Evolutionary conservation across 2,329 filamentous ascomycete genomes (phyloP), one percentile per base, ranked within the genome.

Genomic region (Herpomyces periplanetae): DNA sequence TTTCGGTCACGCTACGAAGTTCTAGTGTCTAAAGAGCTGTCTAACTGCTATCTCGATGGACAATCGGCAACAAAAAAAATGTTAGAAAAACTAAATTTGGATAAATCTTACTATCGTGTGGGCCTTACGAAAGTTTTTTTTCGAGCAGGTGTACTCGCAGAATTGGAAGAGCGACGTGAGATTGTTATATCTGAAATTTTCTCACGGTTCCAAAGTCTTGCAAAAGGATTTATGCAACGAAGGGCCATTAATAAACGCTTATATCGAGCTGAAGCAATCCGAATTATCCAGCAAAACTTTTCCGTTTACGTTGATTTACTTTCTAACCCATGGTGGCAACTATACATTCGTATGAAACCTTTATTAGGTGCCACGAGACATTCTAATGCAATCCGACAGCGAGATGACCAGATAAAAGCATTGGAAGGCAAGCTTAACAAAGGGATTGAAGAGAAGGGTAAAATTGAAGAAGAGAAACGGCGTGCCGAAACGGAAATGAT

Each of bases 111-210:
- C 26, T 96, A 84, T 37, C 64, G 84, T 10, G 71, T 99, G 22
- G 80, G 80, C 30, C 46, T 88, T 22, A 88, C 71, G 10, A 96
- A 96, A 38, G 75, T 96, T 6, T 96, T 96, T 43, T 96, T 96
- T 49, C 54, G 84, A 25, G 71, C 80, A 16, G 80, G 80, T 23
- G 75, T 99, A 2, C 50, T 99, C 17, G 80, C 80, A 14, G 80
- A 96, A 36, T 47, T 99, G 7, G 80, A 99, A 51, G 84, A 91
- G 37, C 66, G 84, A 35, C 61, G 80, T 22, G 80, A 96, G 35
- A 50, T 66, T 2, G 48, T 96, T 9, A 91, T 99, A 28, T 63
- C 66, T 4, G 64, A 87, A 26, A 87, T 96, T 34, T 73, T 96
- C 53, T 58, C 63, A 15, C 56, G 60, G 13, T 96, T 99, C 34